Percentiles rank a stretch among this genome's conserved stretches.
phyloP scores from a whole-genome alignment of 495 filamentous ascomycete species.

The Sordaria brevicollis region DNA sequence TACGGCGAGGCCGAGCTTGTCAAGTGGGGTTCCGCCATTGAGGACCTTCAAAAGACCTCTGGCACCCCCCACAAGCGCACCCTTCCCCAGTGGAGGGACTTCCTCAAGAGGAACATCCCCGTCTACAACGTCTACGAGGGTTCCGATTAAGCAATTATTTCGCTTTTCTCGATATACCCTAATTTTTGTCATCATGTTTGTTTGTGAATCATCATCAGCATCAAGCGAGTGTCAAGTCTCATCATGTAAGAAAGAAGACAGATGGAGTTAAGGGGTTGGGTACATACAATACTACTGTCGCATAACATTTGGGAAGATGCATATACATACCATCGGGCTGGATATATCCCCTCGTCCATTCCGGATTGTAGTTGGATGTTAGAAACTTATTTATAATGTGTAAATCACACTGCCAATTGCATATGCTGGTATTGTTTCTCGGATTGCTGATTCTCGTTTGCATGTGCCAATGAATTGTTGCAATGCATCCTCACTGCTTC shows the following conservation, averaged over 20 bases:
- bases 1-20: conserved; percentile 52
- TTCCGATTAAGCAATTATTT: conserved; percentile 1
- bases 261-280: not conserved
- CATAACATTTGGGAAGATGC: not conserved
- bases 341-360: no score
- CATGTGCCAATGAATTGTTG: no score
- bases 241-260: not conserved
- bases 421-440: no score
- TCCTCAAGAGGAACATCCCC: conserved; percentile 12
- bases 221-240: not conserved
- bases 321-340: no score
- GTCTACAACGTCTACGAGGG: conserved; percentile 12
- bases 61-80: conserved; percentile 7
- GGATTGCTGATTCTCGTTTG: no score
- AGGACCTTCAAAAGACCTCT: conserved; percentile 34
- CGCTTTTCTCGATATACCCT: not conserved
- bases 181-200: not conserved
- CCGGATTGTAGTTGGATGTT: no score
- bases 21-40: conserved; percentile 58
- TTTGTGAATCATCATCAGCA: not conserved
- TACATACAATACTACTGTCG: no score
- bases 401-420: no score
- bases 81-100: conserved; percentile 12
- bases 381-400: no score
- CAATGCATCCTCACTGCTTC: no score